Conservation (phyloP, 2,329 filamentous ascomycete species). For the Colletotrichum musicola region DNA sequence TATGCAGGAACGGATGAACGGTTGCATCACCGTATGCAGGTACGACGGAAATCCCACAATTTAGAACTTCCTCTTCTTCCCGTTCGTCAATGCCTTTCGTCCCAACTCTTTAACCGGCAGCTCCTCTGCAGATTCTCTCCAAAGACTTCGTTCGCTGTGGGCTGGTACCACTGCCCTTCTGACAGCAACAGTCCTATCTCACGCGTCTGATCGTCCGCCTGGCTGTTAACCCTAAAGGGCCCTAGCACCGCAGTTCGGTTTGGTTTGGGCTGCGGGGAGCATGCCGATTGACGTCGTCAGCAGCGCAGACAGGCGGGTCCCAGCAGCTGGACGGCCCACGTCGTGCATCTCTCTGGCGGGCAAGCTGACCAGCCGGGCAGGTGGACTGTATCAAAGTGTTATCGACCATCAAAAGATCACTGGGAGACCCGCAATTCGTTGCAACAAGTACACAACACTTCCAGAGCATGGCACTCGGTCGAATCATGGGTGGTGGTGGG, state of each 20-base stretch:
- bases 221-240: background rate
- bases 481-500: slow-evolving; percentile 27
- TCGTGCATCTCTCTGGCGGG: background rate
- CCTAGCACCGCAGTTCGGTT: background rate
- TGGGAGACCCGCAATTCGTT: slow-evolving; percentile 19
- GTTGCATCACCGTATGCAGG: slow-evolving; percentile 37
- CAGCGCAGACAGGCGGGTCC: background rate
- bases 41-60: slow-evolving; percentile 26
- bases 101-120: background rate
- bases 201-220: background rate
- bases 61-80: background rate
- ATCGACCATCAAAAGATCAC: slow-evolving; percentile 14
- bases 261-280: background rate
- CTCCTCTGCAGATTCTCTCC: background rate
- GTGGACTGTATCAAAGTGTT: slow-evolving; percentile 11
- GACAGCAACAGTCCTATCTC: background rate
- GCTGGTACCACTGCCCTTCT: background rate
- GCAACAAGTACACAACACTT: slow-evolving; percentile 12
- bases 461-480: slow-evolving; percentile 21
- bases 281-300: slow-evolving; percentile 16
- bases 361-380: background rate
- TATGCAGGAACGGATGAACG: slow-evolving; percentile 39
- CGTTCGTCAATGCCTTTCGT: slow-evolving; percentile 13
- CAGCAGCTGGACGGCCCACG: background rate
- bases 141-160: background rate